Base-by-base conservation (phyloP, 768 basidiomycete species). In the Strobilomyces dryophilus region DNA sequence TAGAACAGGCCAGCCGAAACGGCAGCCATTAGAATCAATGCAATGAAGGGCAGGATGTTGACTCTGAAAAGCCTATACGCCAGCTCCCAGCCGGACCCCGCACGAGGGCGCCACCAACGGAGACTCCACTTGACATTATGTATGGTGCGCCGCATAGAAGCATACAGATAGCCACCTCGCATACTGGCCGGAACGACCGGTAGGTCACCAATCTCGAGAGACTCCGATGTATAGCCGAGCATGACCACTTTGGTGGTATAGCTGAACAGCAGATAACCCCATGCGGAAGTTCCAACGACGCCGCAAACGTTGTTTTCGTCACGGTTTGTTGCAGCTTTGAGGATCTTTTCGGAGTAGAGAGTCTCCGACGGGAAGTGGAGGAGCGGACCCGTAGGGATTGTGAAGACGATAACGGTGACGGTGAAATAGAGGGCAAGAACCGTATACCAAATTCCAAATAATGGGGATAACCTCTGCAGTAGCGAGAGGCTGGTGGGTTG, bases 191-290 rank as follows among this genome's bases (percentile, higher is more conserved):
- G 81, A 9, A 94, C 79, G 49, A 95, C 83, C 6, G 93, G 94
- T 29, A 97, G 74, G 65, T 97, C 92, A 54, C 84, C 91, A 20
- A 92, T 90, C 59, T 95, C 89, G 43, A 95, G 78, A 53, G 80
- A 85, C 51, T 80, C 77, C 2, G 86, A 76, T 2, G 75, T 76
- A 69, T 91, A 83, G 3, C 92, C 93, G 39, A 93, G 82, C 80
- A 84, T 83, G 51, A 95, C 82, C 14, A 97, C 89, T 55, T 87
- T 84, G 1, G 92, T 94, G 35, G 88, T 91, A 66, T 92, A 94
- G 15, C 83, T 83, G 69, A 97, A 97, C n/a, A 93, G 70, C 6
- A 97, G 69, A 47, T 74, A 57, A 37, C 47, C 49, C 59, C 64
- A 70, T 20, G 78, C 69, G 3, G 74, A 72, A 21, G 82, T 76